Percentiles rank a stretch among this genome's conserved stretches.
Evolutionary conservation across 2,329 filamentous ascomycete genomes (phyloP).

Genomic region (Penicillium expansum): DNA sequence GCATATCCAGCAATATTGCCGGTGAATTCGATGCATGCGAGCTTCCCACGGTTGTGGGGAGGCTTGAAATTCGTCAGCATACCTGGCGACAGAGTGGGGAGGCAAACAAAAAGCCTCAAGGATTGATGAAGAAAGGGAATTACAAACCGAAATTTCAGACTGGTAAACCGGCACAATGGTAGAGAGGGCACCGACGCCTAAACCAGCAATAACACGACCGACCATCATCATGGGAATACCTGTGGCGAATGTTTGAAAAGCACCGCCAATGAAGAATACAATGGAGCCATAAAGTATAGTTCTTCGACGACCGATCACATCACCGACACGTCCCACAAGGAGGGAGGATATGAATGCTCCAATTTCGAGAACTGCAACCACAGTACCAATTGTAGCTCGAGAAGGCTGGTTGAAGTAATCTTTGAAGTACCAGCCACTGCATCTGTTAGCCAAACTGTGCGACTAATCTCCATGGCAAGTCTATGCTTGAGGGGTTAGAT

Average conservation of each 20-base stretch:
- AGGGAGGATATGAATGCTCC: slow-evolving; percentile 90
- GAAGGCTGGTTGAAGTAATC: slow-evolving; percentile 90
- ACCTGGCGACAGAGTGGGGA: neutral
- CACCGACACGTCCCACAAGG: slow-evolving; percentile 80
- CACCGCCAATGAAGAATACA: slow-evolving; percentile 81
- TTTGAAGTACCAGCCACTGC: slow-evolving; percentile 79
- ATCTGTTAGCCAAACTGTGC: neutral
- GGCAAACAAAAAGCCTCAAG: neutral
- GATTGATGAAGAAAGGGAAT: neutral
- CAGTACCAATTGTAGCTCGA: slow-evolving; percentile 84
- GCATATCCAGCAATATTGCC: slow-evolving; percentile 96
- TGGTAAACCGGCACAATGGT: slow-evolving; percentile 93
- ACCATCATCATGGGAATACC: slow-evolving; percentile 86
- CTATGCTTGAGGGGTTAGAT: slow-evolving; percentile 6
- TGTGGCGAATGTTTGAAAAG: slow-evolving; percentile 75
- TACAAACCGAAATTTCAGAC: slow-evolving; percentile 72
- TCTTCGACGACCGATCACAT: slow-evolving; percentile 81
- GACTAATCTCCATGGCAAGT: neutral
- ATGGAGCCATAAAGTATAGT: slow-evolving; percentile 93
- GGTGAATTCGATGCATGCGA: slow-evolving; percentile 97
- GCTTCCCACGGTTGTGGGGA: slow-evolving; percentile 89
- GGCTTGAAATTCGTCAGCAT: slow-evolving; percentile 49
- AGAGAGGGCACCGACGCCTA: slow-evolving; percentile 83
- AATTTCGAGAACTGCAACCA: slow-evolving; percentile 95
- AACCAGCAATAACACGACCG: slow-evolving; percentile 77